A percentile compares a stretch with the other conserved stretches of the same genome.
Evolutionary conservation across 1,139 yeast genomes (phyloP).

Genomic region (Yamadazyma membranifaciens): DNA sequence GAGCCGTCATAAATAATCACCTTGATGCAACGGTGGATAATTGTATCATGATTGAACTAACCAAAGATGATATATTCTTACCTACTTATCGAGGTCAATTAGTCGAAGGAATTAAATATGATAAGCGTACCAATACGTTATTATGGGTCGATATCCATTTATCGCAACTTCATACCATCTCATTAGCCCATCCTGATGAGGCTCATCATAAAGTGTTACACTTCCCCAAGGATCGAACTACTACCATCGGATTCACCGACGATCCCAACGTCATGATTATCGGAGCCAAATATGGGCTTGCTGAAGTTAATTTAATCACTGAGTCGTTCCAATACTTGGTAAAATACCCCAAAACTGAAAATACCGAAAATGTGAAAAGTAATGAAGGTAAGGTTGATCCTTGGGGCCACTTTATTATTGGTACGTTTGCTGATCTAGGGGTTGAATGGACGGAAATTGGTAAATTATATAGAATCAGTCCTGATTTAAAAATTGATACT

Average conservation of each 20-base stretch:
- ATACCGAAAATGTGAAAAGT: slow-evolving; percentile 47
- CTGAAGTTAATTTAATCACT: slow-evolving; percentile 44
- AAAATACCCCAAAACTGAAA: slow-evolving; percentile 35
- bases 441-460: slow-evolving; percentile 25
- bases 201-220: slow-evolving; percentile 34
- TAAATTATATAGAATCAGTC: slow-evolving; percentile 37
- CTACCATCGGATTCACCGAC: slow-evolving; percentile 60
- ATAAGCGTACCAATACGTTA: slow-evolving; percentile 52
- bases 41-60: slow-evolving; percentile 2
- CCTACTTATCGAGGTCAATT: slow-evolving; percentile 52
- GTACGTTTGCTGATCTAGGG: slow-evolving; percentile 63
- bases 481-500: slow-evolving; percentile 28
- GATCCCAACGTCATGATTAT: slow-evolving; percentile 42
- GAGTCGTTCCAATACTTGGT: slow-evolving; percentile 41
- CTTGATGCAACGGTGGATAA: not conserved
- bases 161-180: slow-evolving; percentile 48
- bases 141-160: slow-evolving; percentile 69
- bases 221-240: slow-evolving; percentile 39
- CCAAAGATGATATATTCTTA: slow-evolving; percentile 20
- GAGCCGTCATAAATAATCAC: too few relatives aligned
- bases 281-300: slow-evolving; percentile 60
- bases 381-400: slow-evolving; percentile 75
- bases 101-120: slow-evolving; percentile 67
- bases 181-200: slow-evolving; percentile 27
- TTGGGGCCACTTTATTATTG: slow-evolving; percentile 67